Base-by-base conservation (phyloP, 345 rosid species). In the Excoecaria agallocha region DNA sequence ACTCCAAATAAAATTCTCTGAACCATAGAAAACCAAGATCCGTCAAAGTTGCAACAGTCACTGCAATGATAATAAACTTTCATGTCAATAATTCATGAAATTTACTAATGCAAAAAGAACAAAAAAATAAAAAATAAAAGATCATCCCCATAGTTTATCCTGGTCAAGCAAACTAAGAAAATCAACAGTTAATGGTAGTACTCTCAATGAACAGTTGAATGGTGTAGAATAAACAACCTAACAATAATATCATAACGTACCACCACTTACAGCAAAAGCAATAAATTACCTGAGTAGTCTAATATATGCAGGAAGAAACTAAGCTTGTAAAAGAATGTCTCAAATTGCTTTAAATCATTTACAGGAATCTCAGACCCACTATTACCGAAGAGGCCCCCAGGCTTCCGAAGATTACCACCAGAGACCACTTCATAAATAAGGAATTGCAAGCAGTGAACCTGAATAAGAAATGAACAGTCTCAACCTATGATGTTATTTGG, bases 21-120 rank as follows among this genome's bases (percentile, higher is more conserved):
- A 91, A 95, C 99, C 98, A 95, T 69, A 95, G 82, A 89, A 95
- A 95, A 72, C 99, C 99, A 67, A 93, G 94, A 86, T 95, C 98
- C 48, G 94, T 93, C 83, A 95, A 81, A 74, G 90, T 88, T 61
- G 85, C 86, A 77, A 95, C 76, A 39, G 96, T 91, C 22, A 84
- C 99, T 95, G 96, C 90, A 89, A 76, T 48, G 78, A 69, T 51
- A 52, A 68, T 79, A 72, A 65, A 76, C 51, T n/a, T 71, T 37
- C 46, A 56, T 37, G 52, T 15, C 17, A 54, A 66, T 2, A 55
- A 10, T 45, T 51, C 51, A 20, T 38, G 22, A 17, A 37, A 20
- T 73, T 48, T 59, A 11, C 49, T 3, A 30, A 5, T 8, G 55
- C 24, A 41, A 19, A 35, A 72, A 10, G 17, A 6, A 30, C 30